Conservation (phyloP, 495 filamentous ascomycete genomes). For the Daldinia vernicosa region DNA sequence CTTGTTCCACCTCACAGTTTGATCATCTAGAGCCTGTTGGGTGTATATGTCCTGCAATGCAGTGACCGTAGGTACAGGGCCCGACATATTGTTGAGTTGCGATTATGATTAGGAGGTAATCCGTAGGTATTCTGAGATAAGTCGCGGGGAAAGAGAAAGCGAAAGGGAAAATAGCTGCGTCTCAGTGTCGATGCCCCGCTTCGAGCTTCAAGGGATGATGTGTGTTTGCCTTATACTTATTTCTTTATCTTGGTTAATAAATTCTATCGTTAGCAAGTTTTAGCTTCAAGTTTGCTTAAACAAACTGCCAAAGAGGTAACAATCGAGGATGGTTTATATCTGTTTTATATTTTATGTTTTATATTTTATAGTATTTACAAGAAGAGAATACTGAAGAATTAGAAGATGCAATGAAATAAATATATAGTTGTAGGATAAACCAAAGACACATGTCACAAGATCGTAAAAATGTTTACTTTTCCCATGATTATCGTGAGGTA, state of each 20-base stretch:
- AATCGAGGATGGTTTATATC: neutral
- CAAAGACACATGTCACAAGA: slow-evolving; percentile 32
- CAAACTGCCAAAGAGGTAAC: neutral
- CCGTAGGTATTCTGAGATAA: neutral
- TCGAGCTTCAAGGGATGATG: slow-evolving; percentile 9
- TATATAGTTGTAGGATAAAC: slow-evolving; percentile 7
- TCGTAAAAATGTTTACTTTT: slow-evolving; percentile 38
- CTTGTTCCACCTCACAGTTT: slow-evolving; percentile 73
- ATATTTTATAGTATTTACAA: slow-evolving; percentile 13
- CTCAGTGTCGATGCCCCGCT: slow-evolving; percentile 29
- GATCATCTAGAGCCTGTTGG: slow-evolving; percentile 62
- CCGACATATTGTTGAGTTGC: slow-evolving; percentile 57
- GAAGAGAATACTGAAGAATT: neutral
- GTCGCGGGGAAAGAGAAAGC: slow-evolving; percentile 8
- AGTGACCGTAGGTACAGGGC: slow-evolving; percentile 65
- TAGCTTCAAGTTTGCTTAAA: neutral
- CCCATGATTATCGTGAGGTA: slow-evolving; percentile 39
- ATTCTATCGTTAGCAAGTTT: neutral
- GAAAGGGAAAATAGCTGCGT: slow-evolving; percentile 9
- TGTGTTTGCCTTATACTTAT: neutral
- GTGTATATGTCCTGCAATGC: slow-evolving; percentile 76
- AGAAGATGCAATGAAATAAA: neutral
- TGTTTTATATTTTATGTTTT: slow-evolving; percentile 14
- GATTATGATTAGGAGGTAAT: neutral
- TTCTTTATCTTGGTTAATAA: slow-evolving; percentile 8